A percentile compares a stretch with the other conserved stretches of the same genome.
phyloP scores from a whole-genome alignment of 345 rosid genomes.

The Citrus sinensis region DVS_A1.0 CM039166.1:24797501-24798000 shows the following conservation, averaged over 20 bases:
- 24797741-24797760: not conserved
- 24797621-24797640: not conserved
- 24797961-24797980: not conserved
- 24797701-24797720: not conserved
- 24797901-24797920: not conserved
- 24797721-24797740: not conserved
- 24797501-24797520: constrained; percentile 37
- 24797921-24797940: not conserved
- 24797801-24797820: not conserved
- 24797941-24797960: not conserved
- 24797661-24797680: not conserved
- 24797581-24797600: not conserved
- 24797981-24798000: not conserved
- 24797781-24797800: not conserved
- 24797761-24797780: not conserved
- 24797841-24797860: not conserved
- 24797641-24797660: too few species aligned
- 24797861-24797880: not conserved
- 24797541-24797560: not conserved
- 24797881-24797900: not conserved
- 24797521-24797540: not conserved
- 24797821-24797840: not conserved
- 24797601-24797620: not conserved
- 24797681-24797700: not conserved
- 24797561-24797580: not conserved